phyloP scores from a whole-genome alignment of 208 protist species.

The Crithidia sp. region DNA sequence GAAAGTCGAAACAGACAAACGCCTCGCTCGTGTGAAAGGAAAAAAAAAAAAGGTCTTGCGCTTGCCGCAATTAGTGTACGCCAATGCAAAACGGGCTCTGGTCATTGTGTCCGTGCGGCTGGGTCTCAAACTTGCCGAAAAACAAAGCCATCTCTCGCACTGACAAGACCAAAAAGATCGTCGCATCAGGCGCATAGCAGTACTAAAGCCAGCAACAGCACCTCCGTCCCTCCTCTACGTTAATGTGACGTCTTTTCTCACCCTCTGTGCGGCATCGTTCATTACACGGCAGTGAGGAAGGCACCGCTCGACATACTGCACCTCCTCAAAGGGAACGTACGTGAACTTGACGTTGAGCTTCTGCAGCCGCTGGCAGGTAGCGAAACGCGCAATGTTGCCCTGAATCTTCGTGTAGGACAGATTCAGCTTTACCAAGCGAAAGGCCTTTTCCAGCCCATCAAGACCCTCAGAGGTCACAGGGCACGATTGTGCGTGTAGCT shows the following conservation, averaged over 20 bases:
- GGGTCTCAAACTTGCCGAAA: too few species aligned
- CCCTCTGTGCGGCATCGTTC: slow-evolving; percentile 18
- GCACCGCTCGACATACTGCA: slow-evolving; percentile 19
- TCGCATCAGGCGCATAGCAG: too few species aligned
- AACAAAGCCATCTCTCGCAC: too few species aligned
- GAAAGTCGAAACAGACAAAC: too few species aligned
- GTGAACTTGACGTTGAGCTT: slow-evolving; percentile 46
- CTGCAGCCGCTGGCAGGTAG: slow-evolving; percentile 17
- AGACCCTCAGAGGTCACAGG: slow-evolving; percentile 34
- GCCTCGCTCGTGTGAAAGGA: too few species aligned
- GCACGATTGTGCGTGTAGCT: slow-evolving; percentile 34
- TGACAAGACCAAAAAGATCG: too few species aligned
- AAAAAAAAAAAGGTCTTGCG: too few species aligned
- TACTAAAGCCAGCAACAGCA: too few species aligned
- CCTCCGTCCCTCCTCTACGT: background rate
- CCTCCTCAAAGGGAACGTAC: slow-evolving; percentile 23
- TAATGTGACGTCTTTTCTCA: slow-evolving; percentile 14
- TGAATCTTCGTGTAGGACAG: slow-evolving; percentile 38
- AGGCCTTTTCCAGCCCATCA: slow-evolving; percentile 27
- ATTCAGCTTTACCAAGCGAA: slow-evolving; percentile 33
- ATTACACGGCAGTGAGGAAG: slow-evolving; percentile 32
- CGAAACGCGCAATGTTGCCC: slow-evolving; percentile 8
- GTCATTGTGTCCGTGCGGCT: too few species aligned
- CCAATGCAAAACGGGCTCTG: too few species aligned
- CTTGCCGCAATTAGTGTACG: too few species aligned